Percentiles rank a stretch among this genome's conserved stretches.
Evolutionary conservation across 2,329 filamentous ascomycete genomes (phyloP).

Genomic region (Beauveria sp.): DNA sequence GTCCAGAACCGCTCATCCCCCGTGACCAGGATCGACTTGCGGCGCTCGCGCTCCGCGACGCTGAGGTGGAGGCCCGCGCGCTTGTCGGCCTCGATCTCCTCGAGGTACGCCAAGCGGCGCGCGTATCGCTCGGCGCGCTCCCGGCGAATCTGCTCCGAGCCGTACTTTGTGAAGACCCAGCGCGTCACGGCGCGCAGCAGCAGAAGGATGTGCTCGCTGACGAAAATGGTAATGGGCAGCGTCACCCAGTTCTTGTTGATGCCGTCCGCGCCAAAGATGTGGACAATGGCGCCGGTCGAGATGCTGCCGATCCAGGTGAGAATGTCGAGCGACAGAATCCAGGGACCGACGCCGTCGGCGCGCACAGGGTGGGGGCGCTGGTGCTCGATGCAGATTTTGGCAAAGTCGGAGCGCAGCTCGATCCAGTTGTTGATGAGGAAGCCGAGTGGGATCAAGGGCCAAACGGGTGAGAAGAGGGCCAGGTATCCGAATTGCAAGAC

Average conservation of each 20-base stretch:
- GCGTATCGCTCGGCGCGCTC: conserved; percentile 33
- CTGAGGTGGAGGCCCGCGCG: conserved; percentile 24
- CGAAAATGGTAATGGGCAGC: conserved; percentile 61
- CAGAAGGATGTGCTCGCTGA: conserved; percentile 66
- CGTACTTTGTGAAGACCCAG: conserved; percentile 28
- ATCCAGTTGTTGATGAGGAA: conserved; percentile 74
- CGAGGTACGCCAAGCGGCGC: conserved; percentile 27
- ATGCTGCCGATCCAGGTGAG: conserved; percentile 67
- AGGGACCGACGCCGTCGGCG: conserved; percentile 67
- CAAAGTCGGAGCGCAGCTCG: conserved; percentile 67
- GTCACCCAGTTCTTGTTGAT: conserved; percentile 51
- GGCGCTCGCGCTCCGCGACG: conserved; percentile 29
- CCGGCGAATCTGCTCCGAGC: conserved; percentile 32
- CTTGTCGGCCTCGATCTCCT: conserved; percentile 33
- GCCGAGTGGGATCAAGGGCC: conserved; percentile 64
- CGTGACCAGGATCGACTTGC: conserved; percentile 27
- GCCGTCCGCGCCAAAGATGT: conserved; percentile 58
- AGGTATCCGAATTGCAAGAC: conserved; percentile 68
- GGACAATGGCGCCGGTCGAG: conserved; percentile 63
- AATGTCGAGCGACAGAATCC: conserved; percentile 60
- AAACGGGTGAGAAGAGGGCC: conserved; percentile 64
- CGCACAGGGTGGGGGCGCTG: conserved; percentile 62
- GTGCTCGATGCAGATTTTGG: conserved; percentile 69
- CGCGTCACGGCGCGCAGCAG: conserved; percentile 40
- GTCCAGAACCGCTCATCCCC: conserved; percentile 32